Percentiles rank a stretch among this genome's conserved stretches.
Conservation (phyloP, 2,329 filamentous ascomycete species). For the Cryphonectria parasitica region DNA sequence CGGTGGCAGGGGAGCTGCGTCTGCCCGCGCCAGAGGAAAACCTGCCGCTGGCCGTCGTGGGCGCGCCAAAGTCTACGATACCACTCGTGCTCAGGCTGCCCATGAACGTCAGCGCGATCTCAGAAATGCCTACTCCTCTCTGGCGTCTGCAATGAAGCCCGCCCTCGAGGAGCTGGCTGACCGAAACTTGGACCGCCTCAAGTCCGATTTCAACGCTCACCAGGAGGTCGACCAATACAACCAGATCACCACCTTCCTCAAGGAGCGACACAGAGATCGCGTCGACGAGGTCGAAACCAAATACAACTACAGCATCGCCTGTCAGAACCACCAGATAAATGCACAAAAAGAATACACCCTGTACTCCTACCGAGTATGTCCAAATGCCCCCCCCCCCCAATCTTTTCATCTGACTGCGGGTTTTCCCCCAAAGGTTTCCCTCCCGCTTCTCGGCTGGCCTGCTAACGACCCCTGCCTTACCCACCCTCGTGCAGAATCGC, state of each 20-base stretch:
- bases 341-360: constrained; percentile 20
- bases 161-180: constrained; percentile 68
- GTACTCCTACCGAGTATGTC: constrained; percentile 33
- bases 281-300: constrained; percentile 34
- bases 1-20: constrained; percentile 22
- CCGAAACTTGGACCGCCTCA: constrained; percentile 60
- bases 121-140: constrained; percentile 65
- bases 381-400: not conserved
- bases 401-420: constrained; percentile 5
- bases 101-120: constrained; percentile 69
- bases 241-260: constrained; percentile 55
- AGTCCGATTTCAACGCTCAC: constrained; percentile 57
- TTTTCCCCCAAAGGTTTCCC: not conserved
- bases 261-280: constrained; percentile 44
- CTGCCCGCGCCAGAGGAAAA: constrained; percentile 28
- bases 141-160: constrained; percentile 66
- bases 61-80: constrained; percentile 60
- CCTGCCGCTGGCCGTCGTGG: constrained; percentile 40
- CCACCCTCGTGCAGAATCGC: constrained; percentile 19
- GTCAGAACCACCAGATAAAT: constrained; percentile 28
- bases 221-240: constrained; percentile 58
- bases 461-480: constrained; percentile 14
- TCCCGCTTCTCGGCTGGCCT: constrained; percentile 9
- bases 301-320: constrained; percentile 28
- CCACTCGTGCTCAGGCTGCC: constrained; percentile 58